Percentiles rank a stretch among this genome's conserved stretches.
These are phyloP conservation scores for Yamadazyma blattariae DNA, from an alignment of 1,139 yeast species.

Conservation along the genomic window DNA sequence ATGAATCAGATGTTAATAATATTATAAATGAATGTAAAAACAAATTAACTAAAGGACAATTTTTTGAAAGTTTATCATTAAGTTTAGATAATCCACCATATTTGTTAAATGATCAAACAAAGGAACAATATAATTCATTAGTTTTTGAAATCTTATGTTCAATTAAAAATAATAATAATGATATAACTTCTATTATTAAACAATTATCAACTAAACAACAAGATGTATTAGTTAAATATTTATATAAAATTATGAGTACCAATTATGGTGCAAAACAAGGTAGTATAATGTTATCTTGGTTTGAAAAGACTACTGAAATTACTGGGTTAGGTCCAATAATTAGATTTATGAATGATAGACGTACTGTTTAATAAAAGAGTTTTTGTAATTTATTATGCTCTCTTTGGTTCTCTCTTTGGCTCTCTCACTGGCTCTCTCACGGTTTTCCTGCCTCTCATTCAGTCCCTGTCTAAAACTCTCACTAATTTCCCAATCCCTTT, in stretches of 20 bases:
- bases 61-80: constrained; percentile 58
- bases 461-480: not conserved
- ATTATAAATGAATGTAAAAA: constrained; percentile 59
- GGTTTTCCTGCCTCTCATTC: not conserved
- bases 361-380: constrained; percentile 52
- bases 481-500: not conserved
- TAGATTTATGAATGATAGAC: constrained; percentile 80
- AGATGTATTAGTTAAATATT: constrained; percentile 76
- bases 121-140: constrained; percentile 48
- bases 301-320: constrained; percentile 79
- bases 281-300: constrained; percentile 85
- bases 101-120: constrained; percentile 61
- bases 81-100: constrained; percentile 80
- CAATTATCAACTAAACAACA: constrained; percentile 62
- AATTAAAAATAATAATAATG: constrained; percentile 61
- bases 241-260: constrained; percentile 82
- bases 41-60: constrained; percentile 69
- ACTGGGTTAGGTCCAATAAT: constrained; percentile 90
- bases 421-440: too few relatives aligned
- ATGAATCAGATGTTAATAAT: constrained; percentile 53
- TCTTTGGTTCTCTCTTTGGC: too few relatives aligned
- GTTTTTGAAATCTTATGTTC: constrained; percentile 76
- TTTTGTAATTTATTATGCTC: too few relatives aligned
- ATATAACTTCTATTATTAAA: constrained; percentile 60
- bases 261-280: constrained; percentile 83